phyloP scores from a whole-genome alignment of 257 asterid species.

The Capsicum chinense region DNA sequence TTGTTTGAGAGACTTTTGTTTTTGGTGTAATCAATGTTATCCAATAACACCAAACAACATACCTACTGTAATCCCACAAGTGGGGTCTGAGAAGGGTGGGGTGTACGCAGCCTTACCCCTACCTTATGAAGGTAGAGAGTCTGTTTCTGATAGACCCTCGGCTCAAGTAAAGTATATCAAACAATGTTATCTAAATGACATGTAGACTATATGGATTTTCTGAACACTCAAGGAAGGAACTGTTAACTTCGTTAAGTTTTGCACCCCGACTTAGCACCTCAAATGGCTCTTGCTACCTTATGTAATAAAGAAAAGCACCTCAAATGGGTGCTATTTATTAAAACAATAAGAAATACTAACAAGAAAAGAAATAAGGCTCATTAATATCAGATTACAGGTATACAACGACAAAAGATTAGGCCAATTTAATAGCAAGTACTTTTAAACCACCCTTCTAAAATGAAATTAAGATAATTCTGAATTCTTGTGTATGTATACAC shows the following conservation, averaged over 20 bases:
- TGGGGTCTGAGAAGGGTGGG: not conserved
- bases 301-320: not conserved
- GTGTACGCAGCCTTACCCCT: not conserved
- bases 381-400: conserved; percentile 9
- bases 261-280: not conserved
- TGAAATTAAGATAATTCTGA: conserved; percentile 24
- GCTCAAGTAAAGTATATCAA: not conserved
- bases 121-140: not conserved
- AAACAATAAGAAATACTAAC: conserved; percentile 3
- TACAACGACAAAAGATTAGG: not conserved
- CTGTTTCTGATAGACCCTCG: not conserved
- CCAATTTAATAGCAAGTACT: not conserved
- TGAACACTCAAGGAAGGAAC: not conserved
- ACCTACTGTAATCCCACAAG: not conserved
- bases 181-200: not conserved
- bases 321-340: not conserved
- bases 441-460: not conserved
- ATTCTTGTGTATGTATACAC: not conserved
- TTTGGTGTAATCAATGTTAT: not conserved
- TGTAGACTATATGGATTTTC: not conserved
- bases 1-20: not conserved
- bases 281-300: conserved; percentile 14
- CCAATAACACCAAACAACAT: not conserved
- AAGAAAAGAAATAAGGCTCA: conserved; percentile 18
- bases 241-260: not conserved